Percentiles rank a stretch among this genome's conserved stretches.
Evolutionary conservation across 2,329 filamentous ascomycete species (phyloP).

Genomic region (Neonectria sp.): DNA sequence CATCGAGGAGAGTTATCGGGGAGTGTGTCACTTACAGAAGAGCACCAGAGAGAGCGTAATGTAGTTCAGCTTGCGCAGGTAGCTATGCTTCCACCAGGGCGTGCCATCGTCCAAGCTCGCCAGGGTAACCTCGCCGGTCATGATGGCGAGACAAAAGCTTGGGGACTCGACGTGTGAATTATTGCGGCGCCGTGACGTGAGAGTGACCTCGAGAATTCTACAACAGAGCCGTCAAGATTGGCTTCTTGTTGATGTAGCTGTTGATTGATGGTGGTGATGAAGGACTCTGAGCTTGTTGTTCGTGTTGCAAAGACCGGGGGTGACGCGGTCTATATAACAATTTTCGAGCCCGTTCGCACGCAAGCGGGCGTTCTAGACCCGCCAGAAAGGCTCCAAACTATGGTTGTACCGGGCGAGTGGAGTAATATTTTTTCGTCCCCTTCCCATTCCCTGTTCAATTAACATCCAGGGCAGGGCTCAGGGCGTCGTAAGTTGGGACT

Average conservation of each 20-base stretch:
- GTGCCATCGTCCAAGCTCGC: slow-evolving; percentile 15
- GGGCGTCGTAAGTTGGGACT: slow-evolving; percentile 21
- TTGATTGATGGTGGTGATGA: slow-evolving; percentile 10
- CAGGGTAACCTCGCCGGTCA: slow-evolving; percentile 18
- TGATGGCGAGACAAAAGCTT: slow-evolving; percentile 1
- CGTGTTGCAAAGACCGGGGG: slow-evolving; percentile 12
- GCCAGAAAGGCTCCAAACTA: slow-evolving; percentile 18
- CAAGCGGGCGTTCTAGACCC: slow-evolving; percentile 24
- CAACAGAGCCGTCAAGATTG: not conserved
- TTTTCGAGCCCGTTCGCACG: slow-evolving; percentile 8
- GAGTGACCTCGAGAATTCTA: not conserved
- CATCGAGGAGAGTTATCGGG: not conserved
- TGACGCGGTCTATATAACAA: slow-evolving; percentile 26
- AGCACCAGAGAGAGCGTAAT: slow-evolving; percentile 34
- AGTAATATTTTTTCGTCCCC: not conserved
- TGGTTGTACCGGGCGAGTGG: slow-evolving; percentile 16
- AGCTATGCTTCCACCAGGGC: slow-evolving; percentile 33
- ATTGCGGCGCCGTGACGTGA: not conserved
- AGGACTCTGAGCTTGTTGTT: not conserved
- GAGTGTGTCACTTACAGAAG: slow-evolving; percentile 27
- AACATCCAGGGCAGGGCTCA: not conserved
- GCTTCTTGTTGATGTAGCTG: not conserved
- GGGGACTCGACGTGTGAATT: not conserved
- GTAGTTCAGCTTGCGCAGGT: slow-evolving; percentile 37
- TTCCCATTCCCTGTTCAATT: not conserved